Base-by-base conservation (phyloP, 2,329 filamentous ascomycete genomes). In the Podosphaera fusca region DNA sequence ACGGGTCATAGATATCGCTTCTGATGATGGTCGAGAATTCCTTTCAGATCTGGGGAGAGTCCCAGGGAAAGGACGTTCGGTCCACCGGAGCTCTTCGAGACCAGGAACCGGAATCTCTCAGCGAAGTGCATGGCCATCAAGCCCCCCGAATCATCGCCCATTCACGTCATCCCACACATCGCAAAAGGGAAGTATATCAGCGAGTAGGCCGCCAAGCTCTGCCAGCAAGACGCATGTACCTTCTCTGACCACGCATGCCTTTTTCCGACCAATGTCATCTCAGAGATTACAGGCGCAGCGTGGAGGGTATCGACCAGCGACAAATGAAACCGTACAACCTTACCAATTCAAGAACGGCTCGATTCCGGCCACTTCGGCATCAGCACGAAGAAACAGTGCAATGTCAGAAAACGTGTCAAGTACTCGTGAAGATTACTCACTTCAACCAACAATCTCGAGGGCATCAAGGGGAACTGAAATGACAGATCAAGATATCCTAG, bases 221-320 rank as follows among this genome's bases (percentile, higher is more conserved):
- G 75, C 84, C 51, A 88, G 83, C 67, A 79, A 83, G 65, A 92
- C 86, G 47, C 92, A 98, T 73, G 88, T 94, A 29, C 89, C 92
- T 1, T 88, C 85, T 1, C 73, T 98, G 56, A 84, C 87, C 2
- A 88, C 87, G 14, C 85, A 90, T 66, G 90, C 87, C 56, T 96
- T 98, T 72, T 95, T 94, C 67, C 84, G 84, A 30, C 92, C 92
- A 45, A 94, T 98, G 87, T 96, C 89, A 71, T 94, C 90, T 31
- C 88, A 95, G 68, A 84, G 87, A 68, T 74, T 96, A 55, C 90
- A 96, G 70, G 88, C 88, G 57, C 92, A 96, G 70, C 77, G 90
- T 68, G 81, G 82, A 61, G 79, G 70, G 7, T 66, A 34, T n/a
- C 30, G 33, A 38, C 50, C 50, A 7, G 31, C 30, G 14, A 35